Evolutionary conservation across 2,329 filamentous ascomycete genomes (phyloP).

Genomic region (Chaetomium sp.): DNA sequence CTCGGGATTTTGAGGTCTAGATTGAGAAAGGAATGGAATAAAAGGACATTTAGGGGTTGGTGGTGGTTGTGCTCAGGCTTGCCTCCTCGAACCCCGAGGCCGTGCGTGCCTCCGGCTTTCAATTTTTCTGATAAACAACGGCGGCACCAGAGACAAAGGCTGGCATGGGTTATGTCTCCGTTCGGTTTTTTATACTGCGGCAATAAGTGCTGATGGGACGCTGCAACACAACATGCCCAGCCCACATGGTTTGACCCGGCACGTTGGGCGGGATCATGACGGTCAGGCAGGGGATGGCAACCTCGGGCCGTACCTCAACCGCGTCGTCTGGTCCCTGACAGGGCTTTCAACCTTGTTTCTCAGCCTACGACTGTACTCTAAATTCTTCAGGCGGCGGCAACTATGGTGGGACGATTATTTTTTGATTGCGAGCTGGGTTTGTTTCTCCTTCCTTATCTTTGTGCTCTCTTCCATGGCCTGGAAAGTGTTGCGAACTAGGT

Average conservation of each 20-base stretch:
- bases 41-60: background rate
- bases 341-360: conserved; percentile 25
- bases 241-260: conserved; percentile 6
- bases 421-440: conserved; percentile 38
- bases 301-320: conserved; percentile 16
- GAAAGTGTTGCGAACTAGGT: background rate
- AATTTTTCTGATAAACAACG: background rate
- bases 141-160: background rate
- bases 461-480: background rate
- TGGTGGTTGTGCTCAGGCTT: too few relatives aligned
- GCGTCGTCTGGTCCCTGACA: conserved; percentile 24
- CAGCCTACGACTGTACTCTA: conserved; percentile 33
- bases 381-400: conserved; percentile 30
- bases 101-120: too few relatives aligned
- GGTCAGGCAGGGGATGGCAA: background rate
- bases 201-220: background rate
- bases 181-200: background rate
- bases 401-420: conserved; percentile 42
- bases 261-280: background rate
- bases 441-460: background rate
- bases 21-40: background rate
- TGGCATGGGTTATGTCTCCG: background rate
- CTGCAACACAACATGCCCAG: background rate
- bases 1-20: background rate
- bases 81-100: too few relatives aligned